These are phyloP conservation scores for Solanum lignicaule DNA, from an alignment of 257 asterid species.

Conservation along the genomic window DNA sequence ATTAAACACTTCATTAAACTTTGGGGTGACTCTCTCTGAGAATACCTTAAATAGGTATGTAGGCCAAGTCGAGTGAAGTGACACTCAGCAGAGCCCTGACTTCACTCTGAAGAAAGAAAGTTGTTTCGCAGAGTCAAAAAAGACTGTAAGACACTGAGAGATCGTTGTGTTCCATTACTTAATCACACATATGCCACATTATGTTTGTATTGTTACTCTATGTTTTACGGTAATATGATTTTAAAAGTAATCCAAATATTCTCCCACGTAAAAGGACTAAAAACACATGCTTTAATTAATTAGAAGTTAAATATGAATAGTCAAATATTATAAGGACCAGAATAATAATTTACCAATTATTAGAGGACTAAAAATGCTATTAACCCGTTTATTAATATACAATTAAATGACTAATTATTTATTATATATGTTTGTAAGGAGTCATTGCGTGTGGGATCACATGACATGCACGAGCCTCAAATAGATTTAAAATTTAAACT, in stretches of 20 bases:
- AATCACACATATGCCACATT: background rate
- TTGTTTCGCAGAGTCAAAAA: background rate
- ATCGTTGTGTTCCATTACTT: background rate
- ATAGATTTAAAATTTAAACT: background rate
- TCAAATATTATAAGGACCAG: background rate
- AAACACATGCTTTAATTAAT: background rate
- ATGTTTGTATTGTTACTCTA: background rate
- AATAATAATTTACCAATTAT: background rate
- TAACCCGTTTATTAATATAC: background rate
- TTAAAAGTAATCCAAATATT: too few relatives aligned
- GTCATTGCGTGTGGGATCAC: background rate
- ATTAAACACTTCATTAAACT: background rate
- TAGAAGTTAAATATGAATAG: background rate
- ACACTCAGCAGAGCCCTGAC: background rate
- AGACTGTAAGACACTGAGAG: background rate
- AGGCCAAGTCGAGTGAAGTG: background rate
- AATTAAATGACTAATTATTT: background rate
- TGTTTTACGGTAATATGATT: background rate
- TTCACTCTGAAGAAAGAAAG: background rate
- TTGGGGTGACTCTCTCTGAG: background rate
- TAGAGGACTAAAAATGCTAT: background rate
- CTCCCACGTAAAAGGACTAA: background rate
- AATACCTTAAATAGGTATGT: too few relatives aligned
- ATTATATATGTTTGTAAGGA: background rate
- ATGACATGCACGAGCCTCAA: background rate